Percentiles rank a stretch among this genome's conserved stretches.
Evolutionary conservation across 164 flowering plant genomes (phyloP).

Genomic region (Aristolochia fimbriata): DNA sequence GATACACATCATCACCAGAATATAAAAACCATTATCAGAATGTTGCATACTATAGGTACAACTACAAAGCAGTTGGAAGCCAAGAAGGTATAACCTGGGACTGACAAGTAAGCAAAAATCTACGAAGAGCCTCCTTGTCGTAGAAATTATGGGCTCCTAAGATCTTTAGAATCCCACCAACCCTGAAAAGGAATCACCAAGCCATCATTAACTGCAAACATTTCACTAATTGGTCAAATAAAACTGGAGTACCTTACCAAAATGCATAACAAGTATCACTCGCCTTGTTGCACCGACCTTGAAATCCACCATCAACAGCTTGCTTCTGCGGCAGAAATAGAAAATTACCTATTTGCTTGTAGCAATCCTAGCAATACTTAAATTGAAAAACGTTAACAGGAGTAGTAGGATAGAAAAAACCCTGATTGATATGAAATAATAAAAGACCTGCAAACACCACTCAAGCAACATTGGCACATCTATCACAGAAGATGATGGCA

Average conservation of each 20-base stretch:
- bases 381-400: background rate
- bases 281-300: slow-evolving; percentile 81
- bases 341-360: background rate
- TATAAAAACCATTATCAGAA: background rate
- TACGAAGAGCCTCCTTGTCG: slow-evolving; percentile 41
- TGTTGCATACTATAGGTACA: background rate
- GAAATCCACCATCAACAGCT: slow-evolving; percentile 83
- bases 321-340: slow-evolving; percentile 48
- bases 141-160: slow-evolving; percentile 57
- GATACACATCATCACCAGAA: slow-evolving; percentile 4
- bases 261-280: slow-evolving; percentile 95
- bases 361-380: background rate
- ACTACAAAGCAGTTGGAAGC: slow-evolving; percentile 6
- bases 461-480: slow-evolving; percentile 54
- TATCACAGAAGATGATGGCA: slow-evolving; percentile 28
- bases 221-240: background rate
- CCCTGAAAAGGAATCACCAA: slow-evolving; percentile 30
- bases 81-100: slow-evolving; percentile 35
- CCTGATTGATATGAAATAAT: background rate
- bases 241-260: slow-evolving; percentile 41
- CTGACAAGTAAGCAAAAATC: slow-evolving; percentile 66
- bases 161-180: slow-evolving; percentile 66
- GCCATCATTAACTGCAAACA: background rate
- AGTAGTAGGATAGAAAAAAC: background rate
- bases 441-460: slow-evolving; percentile 79